Percentiles rank a stretch among this genome's conserved stretches.
Conservation (phyloP, 495 filamentous ascomycete species). For the Penicillium antarcticum region DNA sequence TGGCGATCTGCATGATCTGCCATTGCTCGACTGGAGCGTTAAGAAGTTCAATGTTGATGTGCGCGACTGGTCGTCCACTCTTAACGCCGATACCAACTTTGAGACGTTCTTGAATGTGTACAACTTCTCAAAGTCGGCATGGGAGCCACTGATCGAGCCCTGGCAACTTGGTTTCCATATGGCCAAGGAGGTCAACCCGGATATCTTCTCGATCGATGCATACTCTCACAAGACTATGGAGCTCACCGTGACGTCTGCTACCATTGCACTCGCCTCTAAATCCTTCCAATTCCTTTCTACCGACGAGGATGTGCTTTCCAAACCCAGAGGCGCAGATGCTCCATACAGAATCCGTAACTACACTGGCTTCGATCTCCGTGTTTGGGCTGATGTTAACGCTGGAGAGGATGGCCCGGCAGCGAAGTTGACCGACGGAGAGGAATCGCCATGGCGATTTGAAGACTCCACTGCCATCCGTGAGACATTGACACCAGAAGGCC, state of each 20-base stretch:
- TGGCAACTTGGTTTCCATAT: slow-evolving; percentile 93
- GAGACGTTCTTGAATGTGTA: slow-evolving; percentile 95
- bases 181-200: slow-evolving; percentile 70
- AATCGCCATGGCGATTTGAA: slow-evolving; percentile 93
- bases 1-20: slow-evolving; percentile 91
- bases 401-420: slow-evolving; percentile 63
- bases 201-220: slow-evolving; percentile 76
- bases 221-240: slow-evolving; percentile 88
- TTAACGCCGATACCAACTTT: slow-evolving; percentile 83
- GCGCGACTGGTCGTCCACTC: slow-evolving; percentile 82
- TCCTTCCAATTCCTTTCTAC: slow-evolving; percentile 85
- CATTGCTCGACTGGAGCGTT: slow-evolving; percentile 89
- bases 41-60: slow-evolving; percentile 82
- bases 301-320: slow-evolving; percentile 90
- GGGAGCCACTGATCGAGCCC: slow-evolving; percentile 95
- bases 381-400: slow-evolving; percentile 71
- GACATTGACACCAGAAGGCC: slow-evolving; percentile 78
- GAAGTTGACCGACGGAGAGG: slow-evolving; percentile 85
- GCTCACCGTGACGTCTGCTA: slow-evolving; percentile 87
- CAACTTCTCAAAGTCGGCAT: slow-evolving; percentile 98
- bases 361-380: slow-evolving; percentile 83
- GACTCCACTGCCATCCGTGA: slow-evolving; percentile 93
- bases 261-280: slow-evolving; percentile 88
- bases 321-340: slow-evolving; percentile 86
- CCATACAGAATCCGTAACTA: slow-evolving; percentile 93